Evolutionary conservation across 805 yeast genomes (phyloP), one percentile per base, ranked within the genome.

Genomic region (Barnettozyma sucrosica): DNA sequence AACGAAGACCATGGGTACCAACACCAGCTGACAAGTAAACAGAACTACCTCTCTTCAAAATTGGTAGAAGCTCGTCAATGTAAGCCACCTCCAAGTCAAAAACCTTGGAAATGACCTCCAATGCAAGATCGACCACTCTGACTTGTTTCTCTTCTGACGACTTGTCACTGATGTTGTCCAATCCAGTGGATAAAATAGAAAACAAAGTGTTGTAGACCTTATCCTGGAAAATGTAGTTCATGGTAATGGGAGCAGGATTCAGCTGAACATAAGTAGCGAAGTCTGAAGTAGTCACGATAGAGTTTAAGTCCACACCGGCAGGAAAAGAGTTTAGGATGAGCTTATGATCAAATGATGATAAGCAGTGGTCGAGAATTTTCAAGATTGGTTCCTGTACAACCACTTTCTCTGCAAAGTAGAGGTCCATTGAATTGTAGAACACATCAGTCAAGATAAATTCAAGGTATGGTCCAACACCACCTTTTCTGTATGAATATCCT

Each of bases 381-480:
- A 89, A 58, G 23, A 87, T 70, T 1, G 76, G 70, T 2, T 64
- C 51, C 56, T 86, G 90, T 10, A 90, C 55, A 1, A 71, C 61
- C 24, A 67, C 54, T 41, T 59, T 63, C 16, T 57, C 66, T 28
- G 67, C 51, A 11, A 72, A 59, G 25, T 61, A 60, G 5, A 77
- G 62, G 8, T 70, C 64, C 2, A 66, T 58, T 3, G 86, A 68
- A 23, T 78, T 75, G 7, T 74, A 76, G 53, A 89, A 79, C 0
- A 89, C 78, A 38, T 84, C 85, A 11, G 74, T 66, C n/a, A 85
- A 58, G 13, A 89, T 61, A 55, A 79, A 89, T 45, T 88, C 92
- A 46, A 86, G 62, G 56, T 90, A 92, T 3, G 93, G 89, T 79
- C 89, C 79, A 6, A 89, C 65, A 2, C 96, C 96, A 28, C 72